A percentile compares a stretch with the other conserved stretches of the same genome.
Evolutionary conservation across 2,329 filamentous ascomycete species (phyloP).

Genomic region (Pestalotiopsis sp.): DNA sequence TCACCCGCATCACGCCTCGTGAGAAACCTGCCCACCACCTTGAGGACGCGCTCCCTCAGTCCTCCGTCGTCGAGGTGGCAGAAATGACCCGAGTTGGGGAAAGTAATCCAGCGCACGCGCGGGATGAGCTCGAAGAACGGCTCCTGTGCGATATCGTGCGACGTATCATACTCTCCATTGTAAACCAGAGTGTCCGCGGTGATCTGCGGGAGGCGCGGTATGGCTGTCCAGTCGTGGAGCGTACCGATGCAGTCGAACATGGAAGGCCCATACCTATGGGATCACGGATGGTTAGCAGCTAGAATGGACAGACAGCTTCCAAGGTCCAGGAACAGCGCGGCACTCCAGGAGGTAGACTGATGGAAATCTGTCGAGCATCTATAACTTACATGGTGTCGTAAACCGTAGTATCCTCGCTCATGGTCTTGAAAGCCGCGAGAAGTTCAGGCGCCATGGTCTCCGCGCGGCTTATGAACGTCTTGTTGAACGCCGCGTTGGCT

Average conservation of each 20-base stretch:
- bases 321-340: too few relatives aligned
- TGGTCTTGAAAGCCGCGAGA: background rate
- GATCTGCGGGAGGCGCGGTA: slow-evolving; percentile 20
- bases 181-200: slow-evolving; percentile 17
- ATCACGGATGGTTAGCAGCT: background rate
- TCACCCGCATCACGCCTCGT: background rate
- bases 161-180: slow-evolving; percentile 26
- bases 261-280: slow-evolving; percentile 20
- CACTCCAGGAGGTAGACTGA: background rate
- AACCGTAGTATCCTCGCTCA: background rate
- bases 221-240: slow-evolving; percentile 17
- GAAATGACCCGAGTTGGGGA: slow-evolving; percentile 21
- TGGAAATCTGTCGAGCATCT: background rate
- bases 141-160: slow-evolving; percentile 22
- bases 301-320: too few relatives aligned
- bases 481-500: background rate
- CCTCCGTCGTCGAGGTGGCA: slow-evolving; percentile 7
- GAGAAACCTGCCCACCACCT: background rate
- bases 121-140: slow-evolving; percentile 25
- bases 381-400: background rate
- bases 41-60: background rate
- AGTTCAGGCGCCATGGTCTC: background rate
- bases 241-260: slow-evolving; percentile 17
- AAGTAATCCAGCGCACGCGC: slow-evolving; percentile 23
- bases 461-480: background rate